Base-by-base conservation (phyloP, 306 rosid genomes). In the Cucurbita moschata region DNA sequence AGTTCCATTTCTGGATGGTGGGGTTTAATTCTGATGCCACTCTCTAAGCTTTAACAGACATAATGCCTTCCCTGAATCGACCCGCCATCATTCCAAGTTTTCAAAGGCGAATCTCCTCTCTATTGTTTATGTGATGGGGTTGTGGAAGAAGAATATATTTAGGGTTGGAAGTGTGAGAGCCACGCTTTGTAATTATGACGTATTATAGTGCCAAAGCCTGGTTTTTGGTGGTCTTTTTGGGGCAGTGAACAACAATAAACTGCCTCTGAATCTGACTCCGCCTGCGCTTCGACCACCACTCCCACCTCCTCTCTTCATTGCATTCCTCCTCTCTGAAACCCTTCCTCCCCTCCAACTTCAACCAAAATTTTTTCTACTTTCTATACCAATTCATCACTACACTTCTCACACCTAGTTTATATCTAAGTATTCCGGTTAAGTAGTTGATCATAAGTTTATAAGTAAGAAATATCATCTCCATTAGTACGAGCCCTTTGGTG, bases 21-120 rank as follows among this genome's bases (percentile, higher is more conserved):
- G 35, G 35, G 35, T 30, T 30, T 30, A 30, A 30, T 30, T 30
- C 35, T 30, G 35, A 30, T 30, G 35, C 35, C 35, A 30, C 3
- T 30, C 35, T 30, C 35, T 30, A 30, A 30, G 35, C 35, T 30
- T 30, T 30, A 30, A 30, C 35, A 30, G 66, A 73, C 77, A 73
- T 43, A 13, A 19, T 73, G 54, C 81, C 79, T 89, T 39, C 87
- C 87, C 76, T 83, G 78, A 77, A 71, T 47, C 16, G 81, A 55
- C 80, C 87, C 85, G 61, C 80, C 86, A 86, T 90, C 85, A 76
- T 86, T 82, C 88, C 79, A 60, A 61, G 68, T 37, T 9, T 86
- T 77, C 11, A 79, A n/a, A 51, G 63, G 7, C 50, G 35, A 23
- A 61, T 44, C 15, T 50, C 0, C 19, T 38, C 15, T 50, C 0